These are phyloP conservation scores for Aspergillus nidulans DNA, from an alignment of 495 filamentous ascomycete species.

Conservation along the genomic window DNA sequence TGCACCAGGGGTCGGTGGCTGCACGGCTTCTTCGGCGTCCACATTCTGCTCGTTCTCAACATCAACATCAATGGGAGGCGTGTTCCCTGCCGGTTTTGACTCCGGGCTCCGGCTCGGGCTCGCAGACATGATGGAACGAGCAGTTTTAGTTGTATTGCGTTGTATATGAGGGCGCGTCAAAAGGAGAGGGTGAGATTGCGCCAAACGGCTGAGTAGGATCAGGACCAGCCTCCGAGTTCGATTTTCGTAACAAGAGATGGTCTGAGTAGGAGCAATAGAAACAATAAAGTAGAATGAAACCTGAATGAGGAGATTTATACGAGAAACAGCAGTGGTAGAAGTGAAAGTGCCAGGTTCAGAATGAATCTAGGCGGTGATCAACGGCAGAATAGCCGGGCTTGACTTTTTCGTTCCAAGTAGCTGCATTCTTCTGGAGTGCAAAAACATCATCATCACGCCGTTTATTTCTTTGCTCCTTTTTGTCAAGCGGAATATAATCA, in stretches of 20 bases:
- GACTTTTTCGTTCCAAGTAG: conserved; percentile 4
- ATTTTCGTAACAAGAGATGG: neutral
- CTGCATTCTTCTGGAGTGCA: neutral
- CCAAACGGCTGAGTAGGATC: neutral
- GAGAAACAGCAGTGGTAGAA: neutral
- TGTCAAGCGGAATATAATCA: conserved; percentile 1
- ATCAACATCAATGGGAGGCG: conserved; percentile 20
- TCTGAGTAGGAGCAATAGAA: neutral
- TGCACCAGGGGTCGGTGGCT: conserved; percentile 11
- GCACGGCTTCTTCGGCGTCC: conserved; percentile 17
- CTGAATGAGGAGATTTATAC: neutral
- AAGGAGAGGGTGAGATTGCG: neutral
- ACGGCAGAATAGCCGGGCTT: conserved; percentile 7
- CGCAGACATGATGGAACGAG: conserved; percentile 33
- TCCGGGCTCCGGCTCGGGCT: conserved; percentile 39
- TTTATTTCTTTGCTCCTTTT: neutral
- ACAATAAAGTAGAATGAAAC: neutral
- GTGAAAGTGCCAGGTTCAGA: neutral
- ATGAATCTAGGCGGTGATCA: neutral
- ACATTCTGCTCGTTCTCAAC: conserved; percentile 23
- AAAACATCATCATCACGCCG: neutral
- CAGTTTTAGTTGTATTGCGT: neutral
- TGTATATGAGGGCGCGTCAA: neutral
- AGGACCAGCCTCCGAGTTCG: conserved; percentile 1
- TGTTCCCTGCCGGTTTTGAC: conserved; percentile 20